Conservation (phyloP, 257 asterid species). For the Mentha longifolia region DNA sequence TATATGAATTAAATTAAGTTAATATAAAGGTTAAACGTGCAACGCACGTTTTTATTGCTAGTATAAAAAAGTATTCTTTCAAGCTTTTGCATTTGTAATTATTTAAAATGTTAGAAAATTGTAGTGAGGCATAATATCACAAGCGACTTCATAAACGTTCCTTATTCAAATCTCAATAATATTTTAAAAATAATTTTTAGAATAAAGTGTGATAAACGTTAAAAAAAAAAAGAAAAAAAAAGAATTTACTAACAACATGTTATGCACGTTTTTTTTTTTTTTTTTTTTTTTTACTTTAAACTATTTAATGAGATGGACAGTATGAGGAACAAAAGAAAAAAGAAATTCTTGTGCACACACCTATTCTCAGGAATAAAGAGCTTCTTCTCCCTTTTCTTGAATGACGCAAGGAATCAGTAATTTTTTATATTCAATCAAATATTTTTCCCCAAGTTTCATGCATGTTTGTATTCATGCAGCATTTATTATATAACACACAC, state of each 20-base stretch:
- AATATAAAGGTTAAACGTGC: too few species aligned
- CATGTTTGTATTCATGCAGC: too few species aligned
- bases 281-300: background rate
- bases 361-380: background rate
- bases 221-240: background rate
- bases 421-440: constrained; percentile 15
- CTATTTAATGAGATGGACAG: background rate
- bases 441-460: constrained; percentile 28
- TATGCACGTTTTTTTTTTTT: background rate
- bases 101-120: too few species aligned
- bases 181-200: too few species aligned
- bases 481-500: too few species aligned
- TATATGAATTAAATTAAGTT: too few species aligned
- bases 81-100: too few species aligned
- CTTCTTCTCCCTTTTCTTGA: background rate
- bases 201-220: background rate
- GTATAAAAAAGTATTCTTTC: too few species aligned
- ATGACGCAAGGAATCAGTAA: constrained; percentile 29
- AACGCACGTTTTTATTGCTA: too few species aligned
- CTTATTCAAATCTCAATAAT: too few species aligned
- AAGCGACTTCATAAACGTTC: too few species aligned
- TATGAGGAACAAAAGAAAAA: background rate
- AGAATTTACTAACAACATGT: background rate
- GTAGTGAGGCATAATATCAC: too few species aligned
- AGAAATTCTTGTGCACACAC: background rate